phyloP scores from a whole-genome alignment of 805 yeast species.

The Zygotorulaspora danielsina region DNA sequence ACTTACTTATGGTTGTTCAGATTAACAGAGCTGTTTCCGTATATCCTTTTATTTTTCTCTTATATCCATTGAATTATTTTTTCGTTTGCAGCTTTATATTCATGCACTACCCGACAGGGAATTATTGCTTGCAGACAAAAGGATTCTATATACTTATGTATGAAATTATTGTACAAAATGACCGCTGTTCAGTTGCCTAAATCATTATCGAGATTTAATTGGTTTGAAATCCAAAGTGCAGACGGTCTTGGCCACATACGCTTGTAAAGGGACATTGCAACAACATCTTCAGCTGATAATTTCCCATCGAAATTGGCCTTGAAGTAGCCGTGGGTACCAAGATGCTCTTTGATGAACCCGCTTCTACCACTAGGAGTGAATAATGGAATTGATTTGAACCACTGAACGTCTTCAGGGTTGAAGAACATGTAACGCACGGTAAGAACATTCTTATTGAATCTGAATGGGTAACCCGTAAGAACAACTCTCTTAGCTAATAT shows the following conservation, averaged over 20 bases:
- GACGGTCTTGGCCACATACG: conserved; percentile 81
- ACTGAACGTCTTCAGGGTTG: conserved; percentile 79
- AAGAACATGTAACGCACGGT: conserved; percentile 97
- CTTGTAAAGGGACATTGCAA: conserved; percentile 91
- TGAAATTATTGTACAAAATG: too few species aligned
- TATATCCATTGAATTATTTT: too few species aligned
- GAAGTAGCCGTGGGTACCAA: conserved; percentile 98
- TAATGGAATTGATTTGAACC: conserved; percentile 86
- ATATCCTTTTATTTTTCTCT: too few species aligned
- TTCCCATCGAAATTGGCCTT: conserved; percentile 93
- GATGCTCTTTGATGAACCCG: conserved; percentile 89
- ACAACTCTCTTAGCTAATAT: conserved; percentile 83
- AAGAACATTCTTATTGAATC: conserved; percentile 87
- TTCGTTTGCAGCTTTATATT: too few species aligned
- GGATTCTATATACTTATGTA: too few species aligned
- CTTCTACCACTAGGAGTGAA: conserved; percentile 90
- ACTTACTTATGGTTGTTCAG: too few species aligned
- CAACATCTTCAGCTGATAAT: conserved; percentile 83
- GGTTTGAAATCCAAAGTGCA: conserved; percentile 7
- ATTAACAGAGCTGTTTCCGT: too few species aligned
- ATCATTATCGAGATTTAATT: too few species aligned
- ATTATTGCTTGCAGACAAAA: too few species aligned
- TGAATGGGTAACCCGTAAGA: conserved; percentile 90
- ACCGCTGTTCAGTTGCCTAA: too few species aligned
- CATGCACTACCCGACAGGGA: too few species aligned